phyloP scores from a whole-genome alignment of 192 early-diverging fungal genomes.

The Backusella sp. region DNA sequence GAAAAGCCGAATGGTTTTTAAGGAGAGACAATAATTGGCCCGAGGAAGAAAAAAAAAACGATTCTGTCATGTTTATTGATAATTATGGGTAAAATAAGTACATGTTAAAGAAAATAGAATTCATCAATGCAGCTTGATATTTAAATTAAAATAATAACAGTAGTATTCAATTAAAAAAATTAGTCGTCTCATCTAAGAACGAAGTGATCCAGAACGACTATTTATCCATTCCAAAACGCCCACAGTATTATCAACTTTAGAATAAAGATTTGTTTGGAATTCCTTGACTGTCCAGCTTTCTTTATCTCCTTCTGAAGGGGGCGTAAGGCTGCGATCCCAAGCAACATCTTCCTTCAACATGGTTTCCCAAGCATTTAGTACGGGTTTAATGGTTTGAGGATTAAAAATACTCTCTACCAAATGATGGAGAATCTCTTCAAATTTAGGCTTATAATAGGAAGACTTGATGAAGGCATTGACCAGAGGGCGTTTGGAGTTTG shows the following conservation, averaged over 20 bases:
- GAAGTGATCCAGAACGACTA: slow-evolving; percentile 11
- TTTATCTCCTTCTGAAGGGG: slow-evolving; percentile 19
- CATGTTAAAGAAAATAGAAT: too few relatives aligned
- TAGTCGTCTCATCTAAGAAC: background rate
- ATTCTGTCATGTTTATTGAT: too few relatives aligned
- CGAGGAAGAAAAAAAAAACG: background rate
- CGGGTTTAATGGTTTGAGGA: slow-evolving; percentile 30
- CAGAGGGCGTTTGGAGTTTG: slow-evolving; percentile 29
- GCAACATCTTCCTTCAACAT: slow-evolving; percentile 42
- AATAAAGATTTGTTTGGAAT: slow-evolving; percentile 19
- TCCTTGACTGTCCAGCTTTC: slow-evolving; percentile 11
- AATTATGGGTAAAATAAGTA: background rate
- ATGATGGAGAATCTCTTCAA: slow-evolving; percentile 37
- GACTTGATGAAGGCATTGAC: slow-evolving; percentile 27
- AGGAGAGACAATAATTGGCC: background rate
- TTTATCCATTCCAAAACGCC: slow-evolving; percentile 23
- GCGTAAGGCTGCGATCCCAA: slow-evolving; percentile 33
- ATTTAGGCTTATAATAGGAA: slow-evolving; percentile 34
- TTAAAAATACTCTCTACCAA: slow-evolving; percentile 41
- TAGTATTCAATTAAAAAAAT: too few relatives aligned
- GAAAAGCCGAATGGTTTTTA: background rate
- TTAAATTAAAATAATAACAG: background rate
- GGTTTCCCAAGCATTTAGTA: slow-evolving; percentile 28
- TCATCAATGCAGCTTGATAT: background rate
- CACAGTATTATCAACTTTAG: slow-evolving; percentile 4